Evolutionary conservation across 2,329 filamentous ascomycete species (phyloP).

Genomic region (Amesomyces nigricolor): DNA sequence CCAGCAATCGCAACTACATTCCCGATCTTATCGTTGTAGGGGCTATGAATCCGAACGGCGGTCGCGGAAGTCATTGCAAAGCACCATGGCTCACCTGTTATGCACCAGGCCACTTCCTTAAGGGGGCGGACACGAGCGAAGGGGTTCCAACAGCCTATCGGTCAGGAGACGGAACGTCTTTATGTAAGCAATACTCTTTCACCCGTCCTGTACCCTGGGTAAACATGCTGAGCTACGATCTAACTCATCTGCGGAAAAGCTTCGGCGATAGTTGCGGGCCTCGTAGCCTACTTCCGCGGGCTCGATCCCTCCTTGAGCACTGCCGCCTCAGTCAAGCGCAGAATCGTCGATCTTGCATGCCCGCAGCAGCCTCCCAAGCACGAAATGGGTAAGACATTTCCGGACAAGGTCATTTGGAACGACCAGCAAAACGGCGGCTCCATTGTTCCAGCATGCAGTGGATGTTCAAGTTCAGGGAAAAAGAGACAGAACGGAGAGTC

Average conservation of each 20-base stretch:
- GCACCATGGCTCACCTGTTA: neutral
- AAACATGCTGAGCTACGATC: too few relatives aligned
- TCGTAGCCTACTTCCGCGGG: conserved; percentile 6
- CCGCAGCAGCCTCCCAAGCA: neutral
- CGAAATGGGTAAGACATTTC: neutral
- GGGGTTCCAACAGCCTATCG: neutral
- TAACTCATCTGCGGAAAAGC: neutral
- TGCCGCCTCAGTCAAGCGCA: neutral
- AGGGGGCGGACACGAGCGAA: neutral
- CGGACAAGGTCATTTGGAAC: conserved; percentile 4
- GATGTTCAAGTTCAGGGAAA: too few relatives aligned
- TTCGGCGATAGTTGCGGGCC: conserved; percentile 2
- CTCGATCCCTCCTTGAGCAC: conserved; percentile 1
- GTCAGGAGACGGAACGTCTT: neutral
- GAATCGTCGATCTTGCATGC: neutral
- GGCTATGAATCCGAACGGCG: neutral
- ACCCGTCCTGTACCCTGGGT: too few relatives aligned
- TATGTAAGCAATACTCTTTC: neutral
- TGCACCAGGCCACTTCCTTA: neutral
- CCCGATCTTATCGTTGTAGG: conserved; percentile 7
- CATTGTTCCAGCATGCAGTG: neutral
- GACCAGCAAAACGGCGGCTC: conserved; percentile 1
- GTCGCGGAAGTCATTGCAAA: neutral
- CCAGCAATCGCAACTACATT: neutral
- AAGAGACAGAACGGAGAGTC: neutral